A percentile compares a stretch with the other conserved stretches of the same genome.
Evolutionary conservation across 108 stramenopile genomes (phyloP).

Genomic region (Skeletonema marinoi): DNA sequence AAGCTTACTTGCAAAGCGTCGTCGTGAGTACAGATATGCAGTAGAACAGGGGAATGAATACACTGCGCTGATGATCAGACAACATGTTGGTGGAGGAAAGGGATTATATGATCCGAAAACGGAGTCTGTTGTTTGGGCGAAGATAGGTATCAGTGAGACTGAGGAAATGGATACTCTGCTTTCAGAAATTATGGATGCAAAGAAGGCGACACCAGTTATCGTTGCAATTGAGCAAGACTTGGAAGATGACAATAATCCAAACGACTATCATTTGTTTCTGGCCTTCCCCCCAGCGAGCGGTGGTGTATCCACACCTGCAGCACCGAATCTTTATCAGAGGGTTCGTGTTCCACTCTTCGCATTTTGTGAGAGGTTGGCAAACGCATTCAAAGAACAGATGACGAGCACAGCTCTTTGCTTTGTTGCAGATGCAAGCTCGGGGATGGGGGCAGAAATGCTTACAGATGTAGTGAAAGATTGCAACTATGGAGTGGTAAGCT

Average conservation of each 20-base stretch:
- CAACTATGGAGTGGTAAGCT: slow-evolving; percentile 45
- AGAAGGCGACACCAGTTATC: slow-evolving; percentile 33
- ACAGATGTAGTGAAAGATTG: slow-evolving; percentile 27
- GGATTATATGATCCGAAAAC: slow-evolving; percentile 23
- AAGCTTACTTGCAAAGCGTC: slow-evolving; percentile 46
- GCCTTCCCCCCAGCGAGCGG: slow-evolving; percentile 27
- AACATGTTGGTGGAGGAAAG: slow-evolving; percentile 40
- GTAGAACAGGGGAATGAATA: slow-evolving; percentile 27
- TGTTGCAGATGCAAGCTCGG: slow-evolving; percentile 77
- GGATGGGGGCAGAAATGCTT: slow-evolving; percentile 37
- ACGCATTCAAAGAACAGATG: slow-evolving; percentile 61
- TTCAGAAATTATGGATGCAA: slow-evolving; percentile 16
- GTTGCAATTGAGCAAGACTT: slow-evolving; percentile 47
- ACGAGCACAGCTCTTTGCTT: slow-evolving; percentile 66
- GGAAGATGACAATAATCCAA: slow-evolving; percentile 19
- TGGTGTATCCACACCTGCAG: background rate
- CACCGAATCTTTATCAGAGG: slow-evolving; percentile 20
- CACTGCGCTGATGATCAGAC: slow-evolving; percentile 29
- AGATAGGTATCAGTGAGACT: background rate
- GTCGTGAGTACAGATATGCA: slow-evolving; percentile 38
- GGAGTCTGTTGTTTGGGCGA: slow-evolving; percentile 19
- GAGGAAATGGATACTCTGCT: slow-evolving; percentile 23
- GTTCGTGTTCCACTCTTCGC: slow-evolving; percentile 60
- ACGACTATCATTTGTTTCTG: slow-evolving; percentile 35
- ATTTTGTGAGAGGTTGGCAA: slow-evolving; percentile 60